phyloP scores from a whole-genome alignment of 1,139 yeast genomes.

The Sugiyamaella paludigena region DNA sequence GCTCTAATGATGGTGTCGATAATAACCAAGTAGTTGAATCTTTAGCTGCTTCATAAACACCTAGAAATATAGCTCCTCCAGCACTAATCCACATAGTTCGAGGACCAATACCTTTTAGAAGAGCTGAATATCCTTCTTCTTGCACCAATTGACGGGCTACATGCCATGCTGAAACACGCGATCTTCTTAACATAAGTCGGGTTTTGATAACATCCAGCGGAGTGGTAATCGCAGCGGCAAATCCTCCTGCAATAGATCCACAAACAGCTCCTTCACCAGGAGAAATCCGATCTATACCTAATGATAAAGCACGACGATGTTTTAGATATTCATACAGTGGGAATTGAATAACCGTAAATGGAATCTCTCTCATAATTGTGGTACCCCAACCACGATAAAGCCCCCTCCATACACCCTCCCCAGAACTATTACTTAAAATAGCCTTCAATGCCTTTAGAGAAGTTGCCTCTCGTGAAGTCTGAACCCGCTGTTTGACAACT shows the following conservation, averaged over 20 bases:
- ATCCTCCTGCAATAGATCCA: conserved; percentile 92
- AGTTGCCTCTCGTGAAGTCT: conserved; percentile 60
- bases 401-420: conserved; percentile 77
- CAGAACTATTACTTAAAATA: conserved; percentile 57
- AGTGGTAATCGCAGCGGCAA: conserved; percentile 92
- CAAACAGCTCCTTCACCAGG: conserved; percentile 85
- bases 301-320: conserved; percentile 47
- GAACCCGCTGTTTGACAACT: conserved; percentile 92
- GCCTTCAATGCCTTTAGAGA: conserved; percentile 65
- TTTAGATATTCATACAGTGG: conserved; percentile 88
- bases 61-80: conserved; percentile 96
- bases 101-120: conserved; percentile 85
- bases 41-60: conserved; percentile 80
- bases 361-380: conserved; percentile 91
- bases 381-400: conserved; percentile 91
- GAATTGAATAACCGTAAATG: conserved; percentile 92
- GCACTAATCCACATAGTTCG: conserved; percentile 97
- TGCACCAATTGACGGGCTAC: conserved; percentile 49
- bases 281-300: conserved; percentile 44
- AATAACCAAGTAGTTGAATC: conserved; percentile 19
- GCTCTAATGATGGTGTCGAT: not conserved
- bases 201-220: conserved; percentile 94
- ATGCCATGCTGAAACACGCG: conserved; percentile 46
- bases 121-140: conserved; percentile 69
- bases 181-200: conserved; percentile 72